A percentile compares a stretch with the other conserved stretches of the same genome.
phyloP scores from a whole-genome alignment of 2,329 filamentous ascomycete genomes.

The Aspergillus latus region DNA sequence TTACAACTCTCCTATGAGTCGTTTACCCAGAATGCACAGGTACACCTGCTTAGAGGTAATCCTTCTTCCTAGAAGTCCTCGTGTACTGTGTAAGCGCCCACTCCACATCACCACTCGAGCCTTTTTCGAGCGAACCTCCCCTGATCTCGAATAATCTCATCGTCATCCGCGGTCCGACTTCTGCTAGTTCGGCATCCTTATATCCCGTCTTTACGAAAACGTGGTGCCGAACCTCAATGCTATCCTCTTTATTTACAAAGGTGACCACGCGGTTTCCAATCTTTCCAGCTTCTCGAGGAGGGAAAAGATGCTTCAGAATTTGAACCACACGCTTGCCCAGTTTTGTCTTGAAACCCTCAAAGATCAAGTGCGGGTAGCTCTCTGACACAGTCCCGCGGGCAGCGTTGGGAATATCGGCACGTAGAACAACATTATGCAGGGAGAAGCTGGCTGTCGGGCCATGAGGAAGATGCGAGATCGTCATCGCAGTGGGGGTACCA shows the following conservation, averaged over 20 bases:
- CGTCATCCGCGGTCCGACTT: constrained; percentile 94
- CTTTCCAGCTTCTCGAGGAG: constrained; percentile 81
- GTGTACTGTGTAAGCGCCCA: constrained; percentile 98
- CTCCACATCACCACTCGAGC: constrained; percentile 92
- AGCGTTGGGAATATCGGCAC: constrained; percentile 88
- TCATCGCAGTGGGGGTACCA: constrained; percentile 86
- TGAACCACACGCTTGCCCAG: constrained; percentile 82
- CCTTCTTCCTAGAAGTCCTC: constrained; percentile 89
- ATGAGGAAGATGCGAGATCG: constrained; percentile 82
- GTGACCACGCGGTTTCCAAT: constrained; percentile 86
- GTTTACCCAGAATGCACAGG: constrained; percentile 1
- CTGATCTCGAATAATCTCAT: constrained; percentile 94
- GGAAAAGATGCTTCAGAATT: constrained; percentile 91
- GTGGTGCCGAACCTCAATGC: constrained; percentile 86
- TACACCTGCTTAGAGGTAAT: constrained; percentile 65
- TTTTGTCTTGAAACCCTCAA: constrained; percentile 84
- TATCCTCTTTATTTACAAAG: constrained; percentile 86
- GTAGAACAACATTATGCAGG: constrained; percentile 86
- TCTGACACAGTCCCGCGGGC: constrained; percentile 86
- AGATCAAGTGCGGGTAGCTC: constrained; percentile 90
- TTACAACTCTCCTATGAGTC: constrained; percentile 11
- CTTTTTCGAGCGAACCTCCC: constrained; percentile 79
- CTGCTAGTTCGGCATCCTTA: constrained; percentile 81
- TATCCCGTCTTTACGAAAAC: constrained; percentile 94
- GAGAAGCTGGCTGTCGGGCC: constrained; percentile 86